Percentiles rank a stretch among this genome's conserved stretches.
Conservation (phyloP, 2,329 filamentous ascomycete species). For the Fusarium beomiforme region DNA sequence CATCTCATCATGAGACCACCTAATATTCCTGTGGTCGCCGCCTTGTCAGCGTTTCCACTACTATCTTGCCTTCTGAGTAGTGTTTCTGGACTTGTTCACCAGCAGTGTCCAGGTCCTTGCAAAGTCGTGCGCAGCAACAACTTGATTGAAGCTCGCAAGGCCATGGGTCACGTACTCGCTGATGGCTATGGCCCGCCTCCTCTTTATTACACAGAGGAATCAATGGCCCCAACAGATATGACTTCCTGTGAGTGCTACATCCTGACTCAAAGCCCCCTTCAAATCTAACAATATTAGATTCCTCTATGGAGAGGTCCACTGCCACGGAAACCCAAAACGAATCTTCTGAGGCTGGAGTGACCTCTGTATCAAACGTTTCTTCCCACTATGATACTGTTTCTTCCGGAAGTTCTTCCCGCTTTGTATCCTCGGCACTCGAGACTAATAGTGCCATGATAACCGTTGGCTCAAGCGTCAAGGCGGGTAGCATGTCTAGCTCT, state of each 20-base stretch:
- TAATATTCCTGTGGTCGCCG: conserved; percentile 43
- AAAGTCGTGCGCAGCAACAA: conserved; percentile 10
- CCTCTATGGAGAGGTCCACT: neutral
- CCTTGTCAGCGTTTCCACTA: conserved; percentile 46
- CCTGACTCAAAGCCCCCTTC: too few species aligned
- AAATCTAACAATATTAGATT: conserved; percentile 27
- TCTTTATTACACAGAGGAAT: conserved; percentile 34
- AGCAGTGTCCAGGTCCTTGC: neutral
- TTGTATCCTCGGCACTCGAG: neutral
- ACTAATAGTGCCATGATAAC: conserved; percentile 6
- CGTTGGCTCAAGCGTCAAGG: conserved; percentile 32
- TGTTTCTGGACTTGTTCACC: conserved; percentile 6
- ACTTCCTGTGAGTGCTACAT: conserved; percentile 22
- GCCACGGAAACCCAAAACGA: neutral
- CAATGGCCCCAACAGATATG: neutral
- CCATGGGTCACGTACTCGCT: conserved; percentile 10
- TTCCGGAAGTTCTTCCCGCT: neutral
- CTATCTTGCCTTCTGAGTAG: conserved; percentile 30
- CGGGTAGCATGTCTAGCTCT: conserved; percentile 25
- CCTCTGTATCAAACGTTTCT: neutral
- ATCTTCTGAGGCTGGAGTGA: neutral
- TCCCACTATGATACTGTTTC: neutral
- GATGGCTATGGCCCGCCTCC: conserved; percentile 37
- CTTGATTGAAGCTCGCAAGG: conserved; percentile 16
- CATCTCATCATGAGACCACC: conserved; percentile 51